Percentiles rank a stretch among this genome's conserved stretches.
phyloP scores from a whole-genome alignment of 2,329 filamentous ascomycete species.

The Fusarium sp. region DNA sequence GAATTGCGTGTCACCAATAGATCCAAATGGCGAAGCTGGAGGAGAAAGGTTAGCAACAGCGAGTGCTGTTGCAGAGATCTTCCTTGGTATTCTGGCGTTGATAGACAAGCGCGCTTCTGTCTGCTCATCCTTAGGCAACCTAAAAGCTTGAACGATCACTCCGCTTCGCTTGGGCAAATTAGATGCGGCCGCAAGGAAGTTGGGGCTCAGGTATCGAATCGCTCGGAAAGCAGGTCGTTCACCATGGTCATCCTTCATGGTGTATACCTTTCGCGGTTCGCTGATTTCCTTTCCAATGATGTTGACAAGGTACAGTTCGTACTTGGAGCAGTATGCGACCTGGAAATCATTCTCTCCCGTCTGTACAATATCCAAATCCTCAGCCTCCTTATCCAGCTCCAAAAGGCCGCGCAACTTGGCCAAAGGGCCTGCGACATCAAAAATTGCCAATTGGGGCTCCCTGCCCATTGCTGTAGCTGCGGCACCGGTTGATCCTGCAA shows the following conservation, averaged over 20 bases:
- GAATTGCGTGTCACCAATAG: constrained; percentile 76
- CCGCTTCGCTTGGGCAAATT: constrained; percentile 70
- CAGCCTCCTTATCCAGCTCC: constrained; percentile 66
- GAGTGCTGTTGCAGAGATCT: constrained; percentile 79
- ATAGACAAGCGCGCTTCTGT: constrained; percentile 61
- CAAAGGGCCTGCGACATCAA: constrained; percentile 66
- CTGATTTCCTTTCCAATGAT: constrained; percentile 60
- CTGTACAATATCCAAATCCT: constrained; percentile 76
- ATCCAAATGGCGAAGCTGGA: constrained; percentile 59
- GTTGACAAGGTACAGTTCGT: constrained; percentile 76
- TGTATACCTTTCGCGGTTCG: constrained; percentile 66
- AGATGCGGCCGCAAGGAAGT: constrained; percentile 66
- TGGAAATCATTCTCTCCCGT: constrained; percentile 71
- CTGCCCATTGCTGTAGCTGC: constrained; percentile 82
- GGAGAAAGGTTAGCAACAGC: constrained; percentile 77
- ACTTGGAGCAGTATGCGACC: constrained; percentile 81
- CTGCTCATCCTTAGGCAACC: constrained; percentile 55
- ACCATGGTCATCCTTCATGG: constrained; percentile 61
- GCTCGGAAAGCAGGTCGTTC: constrained; percentile 65
- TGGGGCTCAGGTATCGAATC: constrained; percentile 68
- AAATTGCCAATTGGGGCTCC: constrained; percentile 81
- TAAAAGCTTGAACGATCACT: constrained; percentile 66
- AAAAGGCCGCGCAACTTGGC: constrained; percentile 62
- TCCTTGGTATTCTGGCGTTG: constrained; percentile 69
- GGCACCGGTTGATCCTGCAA: constrained; percentile 76